Percentiles rank a stretch among this genome's conserved stretches.
Evolutionary conservation across 768 basidiomycete species (phyloP).

Genomic region (Tricholoma matsutake): DNA sequence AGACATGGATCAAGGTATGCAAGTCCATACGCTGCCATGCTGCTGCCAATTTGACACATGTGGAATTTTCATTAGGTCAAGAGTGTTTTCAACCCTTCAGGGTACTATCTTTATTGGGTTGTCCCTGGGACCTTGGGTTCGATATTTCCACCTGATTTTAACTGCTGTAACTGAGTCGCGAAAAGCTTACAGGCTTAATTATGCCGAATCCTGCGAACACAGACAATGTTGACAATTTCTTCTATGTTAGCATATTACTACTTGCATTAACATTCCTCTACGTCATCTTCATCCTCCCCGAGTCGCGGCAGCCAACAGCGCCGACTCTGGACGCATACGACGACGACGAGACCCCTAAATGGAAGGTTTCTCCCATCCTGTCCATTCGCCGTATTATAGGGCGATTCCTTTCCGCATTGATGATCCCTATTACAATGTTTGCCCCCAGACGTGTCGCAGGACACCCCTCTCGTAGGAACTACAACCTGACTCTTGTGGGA

Average conservation of each 20-base stretch:
- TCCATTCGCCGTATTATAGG: slow-evolving; percentile 21
- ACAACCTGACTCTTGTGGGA: slow-evolving; percentile 71
- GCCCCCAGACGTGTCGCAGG: slow-evolving; percentile 49
- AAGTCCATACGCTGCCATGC: neutral
- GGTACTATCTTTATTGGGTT: slow-evolving; percentile 79
- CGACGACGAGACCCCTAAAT: slow-evolving; percentile 18
- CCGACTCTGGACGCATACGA: slow-evolving; percentile 15
- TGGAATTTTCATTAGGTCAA: slow-evolving; percentile 31
- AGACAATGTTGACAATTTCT: slow-evolving; percentile 35
- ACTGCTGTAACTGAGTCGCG: neutral
- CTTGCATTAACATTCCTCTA: slow-evolving; percentile 36
- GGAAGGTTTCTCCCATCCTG: slow-evolving; percentile 30
- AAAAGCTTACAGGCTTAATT: slow-evolving; percentile 47
- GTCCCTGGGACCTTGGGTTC: slow-evolving; percentile 73
- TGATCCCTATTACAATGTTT: slow-evolving; percentile 70
- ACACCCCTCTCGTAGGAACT: slow-evolving; percentile 50
- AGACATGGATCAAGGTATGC: slow-evolving; percentile 45
- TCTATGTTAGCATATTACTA: slow-evolving; percentile 41
- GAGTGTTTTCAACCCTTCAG: slow-evolving; percentile 60
- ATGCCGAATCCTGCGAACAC: slow-evolving; percentile 57
- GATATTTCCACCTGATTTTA: slow-evolving; percentile 17
- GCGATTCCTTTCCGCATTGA: slow-evolving; percentile 40
- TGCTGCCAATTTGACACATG: neutral
- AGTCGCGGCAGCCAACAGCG: slow-evolving; percentile 40
- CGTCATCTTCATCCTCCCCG: slow-evolving; percentile 48